These are phyloP conservation scores for Calonectria naviculata DNA, from an alignment of 2,329 filamentous ascomycete species.

Conservation along the genomic window DNA sequence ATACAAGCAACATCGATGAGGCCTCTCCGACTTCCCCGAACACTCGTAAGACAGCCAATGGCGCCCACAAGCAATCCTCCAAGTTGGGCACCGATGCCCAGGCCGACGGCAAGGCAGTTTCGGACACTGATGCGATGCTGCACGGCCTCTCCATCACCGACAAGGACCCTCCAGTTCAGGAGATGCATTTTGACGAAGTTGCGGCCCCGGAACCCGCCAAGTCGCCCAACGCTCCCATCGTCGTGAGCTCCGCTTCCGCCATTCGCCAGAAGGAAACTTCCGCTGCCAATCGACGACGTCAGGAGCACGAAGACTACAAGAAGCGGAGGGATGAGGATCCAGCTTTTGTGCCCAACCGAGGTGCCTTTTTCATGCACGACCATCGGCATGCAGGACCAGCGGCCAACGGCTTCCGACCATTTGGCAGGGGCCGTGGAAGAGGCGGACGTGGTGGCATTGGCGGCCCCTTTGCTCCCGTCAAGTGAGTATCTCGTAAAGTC, in stretches of 20 bases:
- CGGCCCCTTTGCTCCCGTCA: slow-evolving; percentile 68
- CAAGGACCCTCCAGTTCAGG: slow-evolving; percentile 52
- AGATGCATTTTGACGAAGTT: slow-evolving; percentile 60
- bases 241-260: slow-evolving; percentile 65
- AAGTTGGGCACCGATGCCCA: slow-evolving; percentile 51
- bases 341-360: slow-evolving; percentile 92
- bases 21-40: slow-evolving; percentile 61
- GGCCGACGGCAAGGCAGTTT: slow-evolving; percentile 46
- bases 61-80: slow-evolving; percentile 49
- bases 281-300: slow-evolving; percentile 76
- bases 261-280: slow-evolving; percentile 63
- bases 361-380: slow-evolving; percentile 98
- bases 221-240: slow-evolving; percentile 59
- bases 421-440: slow-evolving; percentile 74
- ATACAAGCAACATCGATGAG: slow-evolving; percentile 72
- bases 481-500: slow-evolving; percentile 61
- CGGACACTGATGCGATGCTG: slow-evolving; percentile 70
- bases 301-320: slow-evolving; percentile 92
- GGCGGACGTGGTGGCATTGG: slow-evolving; percentile 69
- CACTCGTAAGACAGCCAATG: slow-evolving; percentile 55
- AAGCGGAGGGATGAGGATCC: slow-evolving; percentile 90
- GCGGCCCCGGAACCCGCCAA: slow-evolving; percentile 50
- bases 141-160: slow-evolving; percentile 62
- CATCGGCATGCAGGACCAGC: slow-evolving; percentile 83
- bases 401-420: slow-evolving; percentile 81